Conservation (phyloP, 2,329 filamentous ascomycete species). For the Drechslerella dactyloides region DNA sequence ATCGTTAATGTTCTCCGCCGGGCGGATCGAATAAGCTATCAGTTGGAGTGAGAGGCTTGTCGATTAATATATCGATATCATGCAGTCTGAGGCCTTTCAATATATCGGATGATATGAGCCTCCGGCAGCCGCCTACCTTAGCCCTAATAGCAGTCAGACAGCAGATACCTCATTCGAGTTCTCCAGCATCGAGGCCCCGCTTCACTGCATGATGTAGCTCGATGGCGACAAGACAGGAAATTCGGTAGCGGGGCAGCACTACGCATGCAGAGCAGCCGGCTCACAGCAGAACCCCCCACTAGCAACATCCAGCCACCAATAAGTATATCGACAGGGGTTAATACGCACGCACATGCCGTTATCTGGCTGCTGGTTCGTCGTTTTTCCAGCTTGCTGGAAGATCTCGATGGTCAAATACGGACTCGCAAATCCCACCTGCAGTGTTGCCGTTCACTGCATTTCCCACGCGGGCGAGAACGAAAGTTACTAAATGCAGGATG, state of each 20-base stretch:
- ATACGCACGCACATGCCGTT: neutral
- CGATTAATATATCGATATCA: too few species aligned
- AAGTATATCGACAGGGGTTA: neutral
- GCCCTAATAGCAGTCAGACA: too few species aligned
- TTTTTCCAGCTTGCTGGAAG: neutral
- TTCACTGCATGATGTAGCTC: too few species aligned
- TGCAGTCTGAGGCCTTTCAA: too few species aligned
- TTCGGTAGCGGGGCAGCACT: neutral
- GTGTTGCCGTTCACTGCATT: conserved; percentile 4
- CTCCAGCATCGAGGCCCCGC: neutral
- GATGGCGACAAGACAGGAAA: neutral
- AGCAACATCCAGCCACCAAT: neutral
- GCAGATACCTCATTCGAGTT: neutral
- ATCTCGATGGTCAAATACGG: neutral
- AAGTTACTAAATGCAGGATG: conserved; percentile 40
- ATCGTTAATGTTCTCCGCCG: too few species aligned
- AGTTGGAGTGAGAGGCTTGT: too few species aligned
- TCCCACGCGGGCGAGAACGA: conserved; percentile 1
- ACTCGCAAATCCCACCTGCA: neutral
- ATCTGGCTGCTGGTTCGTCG: neutral
- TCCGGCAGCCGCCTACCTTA: too few species aligned
- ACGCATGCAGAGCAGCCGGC: too few species aligned
- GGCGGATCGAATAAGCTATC: too few species aligned
- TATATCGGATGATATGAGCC: too few species aligned
- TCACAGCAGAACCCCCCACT: too few species aligned